Base-by-base conservation (phyloP, 1,284 basidiomycete species). In the Wallemia hederae region DNA sequence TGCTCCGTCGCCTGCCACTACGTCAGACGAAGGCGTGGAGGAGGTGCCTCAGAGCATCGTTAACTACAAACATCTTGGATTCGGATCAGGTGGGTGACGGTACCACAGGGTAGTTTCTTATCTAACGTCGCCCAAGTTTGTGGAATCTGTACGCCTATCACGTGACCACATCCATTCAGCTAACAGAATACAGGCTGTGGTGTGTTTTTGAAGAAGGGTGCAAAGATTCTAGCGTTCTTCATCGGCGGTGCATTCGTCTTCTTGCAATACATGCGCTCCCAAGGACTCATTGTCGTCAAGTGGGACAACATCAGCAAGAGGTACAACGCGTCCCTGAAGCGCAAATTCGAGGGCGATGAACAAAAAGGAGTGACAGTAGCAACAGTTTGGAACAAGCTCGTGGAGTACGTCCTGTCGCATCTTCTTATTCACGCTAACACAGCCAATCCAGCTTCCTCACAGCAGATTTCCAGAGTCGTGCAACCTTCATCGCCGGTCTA, bases 161-260 rank as follows among this genome's bases (percentile, higher is more conserved):
- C 7, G 15, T 28, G 14, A 14, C 56, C 27, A 14, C 5, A 26
- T 15, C 2, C 25, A 58, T 15, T 15, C 25, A 3, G 27, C 24
- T 58, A 9, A 58, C 25, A 27, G 14, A 7, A 25, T 34, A 19
- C 11, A 58, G 56, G 88, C 67, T 80, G 87, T 0, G 91, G 91
- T 0, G 77, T 96, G 0, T 97, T 97, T 68, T 76, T 94, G 66
- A 94, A 92, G 73, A 94, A 94, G 71, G 91, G 91, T 27, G 80
- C 83, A 34, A 88, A 82, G 69, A 74, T 79, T 1, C 70, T 85
- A 24, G 91, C 89, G 0, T 90, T 89, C 71, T 70, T 83, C 60
- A 72, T 94, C 14, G 88, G 88, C 9, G 88, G 86, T 1, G 72
- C 85, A 1, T 92, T 89, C 65, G 82, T 91, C 22, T 70, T 91